These are phyloP conservation scores for Claviceps sorghi DNA, from an alignment of 2,329 filamentous ascomycete genomes.

Conservation along the genomic window DNA sequence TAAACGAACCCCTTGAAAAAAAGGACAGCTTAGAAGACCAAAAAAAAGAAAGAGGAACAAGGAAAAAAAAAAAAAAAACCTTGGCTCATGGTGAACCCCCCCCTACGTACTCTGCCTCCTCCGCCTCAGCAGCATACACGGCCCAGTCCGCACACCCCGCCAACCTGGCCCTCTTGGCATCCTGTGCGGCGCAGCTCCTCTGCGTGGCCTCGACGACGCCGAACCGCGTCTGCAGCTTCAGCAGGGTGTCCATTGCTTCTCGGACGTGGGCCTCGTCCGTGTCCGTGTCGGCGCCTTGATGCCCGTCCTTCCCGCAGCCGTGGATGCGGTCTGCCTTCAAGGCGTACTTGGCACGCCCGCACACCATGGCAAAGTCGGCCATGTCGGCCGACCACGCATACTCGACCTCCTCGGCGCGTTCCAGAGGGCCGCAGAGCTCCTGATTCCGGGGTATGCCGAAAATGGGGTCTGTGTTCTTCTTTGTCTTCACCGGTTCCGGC, in stretches of 20 bases:
- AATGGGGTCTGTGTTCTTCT: constrained; percentile 7
- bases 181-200: constrained; percentile 8
- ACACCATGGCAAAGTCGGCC: constrained; percentile 11
- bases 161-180: constrained; percentile 11
- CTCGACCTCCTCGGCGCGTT: constrained; percentile 3
- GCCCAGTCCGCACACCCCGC: constrained; percentile 15
- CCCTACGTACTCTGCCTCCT: constrained; percentile 12
- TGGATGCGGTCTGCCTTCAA: constrained; percentile 9
- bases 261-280: background rate
- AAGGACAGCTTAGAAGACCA: background rate
- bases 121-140: constrained; percentile 12
- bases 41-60: background rate
- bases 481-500: constrained; percentile 3
- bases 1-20: no score
- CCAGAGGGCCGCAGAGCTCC: constrained; percentile 3
- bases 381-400: constrained; percentile 14
- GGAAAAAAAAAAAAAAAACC: no score
- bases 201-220: constrained; percentile 6
- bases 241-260: constrained; percentile 4
- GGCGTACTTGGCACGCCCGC: constrained; percentile 10
- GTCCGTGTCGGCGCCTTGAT: background rate
- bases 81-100: background rate
- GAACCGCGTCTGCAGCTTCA: constrained; percentile 8
- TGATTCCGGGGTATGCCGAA: constrained; percentile 12
- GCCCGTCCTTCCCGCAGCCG: no score